Evolutionary conservation across 495 filamentous ascomycete species (phyloP), one percentile per base, ranked within the genome.

Genomic region (Hypoxylon intermedium): DNA sequence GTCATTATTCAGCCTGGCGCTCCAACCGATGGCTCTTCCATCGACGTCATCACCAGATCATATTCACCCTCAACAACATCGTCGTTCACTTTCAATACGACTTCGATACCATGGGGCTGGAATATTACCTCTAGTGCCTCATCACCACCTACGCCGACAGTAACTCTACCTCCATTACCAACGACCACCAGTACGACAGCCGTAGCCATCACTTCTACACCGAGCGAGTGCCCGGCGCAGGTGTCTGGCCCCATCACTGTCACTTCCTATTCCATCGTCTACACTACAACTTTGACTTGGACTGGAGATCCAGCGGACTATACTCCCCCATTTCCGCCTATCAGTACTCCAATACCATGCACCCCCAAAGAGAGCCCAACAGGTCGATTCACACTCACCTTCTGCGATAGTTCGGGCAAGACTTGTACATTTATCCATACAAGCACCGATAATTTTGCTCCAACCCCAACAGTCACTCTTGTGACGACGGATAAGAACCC

Each of bases 401-500:
- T 69, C n/a, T 79, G 76, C 24, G 67, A 70, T 19, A 52, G 67
- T 45, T 56, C 65, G 12, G 67, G 54, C 13, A 38, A 60, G 42
- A 56, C 49, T 21, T 70, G 67, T 21, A 56, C 67, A 6, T 50
- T 68, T 57, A 51, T 73, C 52, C 44, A 76, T 63, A 21, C 41
- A 11, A 49, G 56, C 9, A 52, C 28, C 0, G 12, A 20, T 11
- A 31, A 51, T 38, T 15, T 69, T 59, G 13, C 71, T 66, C 62
- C 54, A 23, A 43, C 50, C 6, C 43, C 45, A 20, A 72, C 72
- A 6, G 51, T 80, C 33, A 73, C 65, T 9, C 68, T 79, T 33
- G 43, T 75, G 36, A 79, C 77, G 9, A 81, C 78, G 7, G 78
- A 80, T 44, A 81, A 79, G 55, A 81, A 81, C 38, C 78, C 78